Base-by-base conservation (phyloP, 83 land plant species). In the Picea abies region DNA sequence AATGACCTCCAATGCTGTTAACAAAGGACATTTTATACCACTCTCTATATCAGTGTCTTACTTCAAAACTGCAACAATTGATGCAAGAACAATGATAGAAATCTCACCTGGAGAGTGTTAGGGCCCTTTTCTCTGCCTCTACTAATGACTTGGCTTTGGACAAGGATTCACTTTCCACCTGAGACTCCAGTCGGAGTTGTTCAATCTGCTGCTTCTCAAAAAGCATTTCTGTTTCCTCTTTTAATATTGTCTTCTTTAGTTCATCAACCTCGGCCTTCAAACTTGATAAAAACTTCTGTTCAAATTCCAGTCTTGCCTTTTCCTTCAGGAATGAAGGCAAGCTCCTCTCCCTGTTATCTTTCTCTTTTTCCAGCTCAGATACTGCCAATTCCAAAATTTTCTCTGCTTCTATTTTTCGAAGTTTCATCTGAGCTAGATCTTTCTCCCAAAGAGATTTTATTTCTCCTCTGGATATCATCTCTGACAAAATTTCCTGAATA, bases 51-150 rank as follows among this genome's bases (percentile, higher is more conserved):
- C n/a, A 44, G 22, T 72, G 5, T 41, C 23, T 20, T 72, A 19
- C 52, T 72, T 41, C 47, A 72, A 17, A 71, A 20, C 52, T 82
- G 35, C 60, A 19, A 78, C 4, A 82, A 52, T 52, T 23, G 26
- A 75, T 82, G 58, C 7, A 22, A 83, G 44, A 25, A 19, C 49
- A 70, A 78, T 68, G 15, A 22, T 61, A 19, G 52, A 49, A 79
- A 25, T 79, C 37, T 87, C 83, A 94, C 98, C 98, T 97, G 37
- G 91, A 92, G 39, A 93, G 87, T 15, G 79, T 82, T 44, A 95
- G 84, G 60, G 99, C 97, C 88, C 86, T 92, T 80, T 82, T 92
- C 84, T 97, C 99, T 76, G 95, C 85, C 84, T 94, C 93, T 44
- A 91, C 80, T 61, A 88, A 82, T 47, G 90, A 86, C 79, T 90